Conservation (phyloP, 1,139 yeast species). For the Suhomyces atakaporum region DNA sequence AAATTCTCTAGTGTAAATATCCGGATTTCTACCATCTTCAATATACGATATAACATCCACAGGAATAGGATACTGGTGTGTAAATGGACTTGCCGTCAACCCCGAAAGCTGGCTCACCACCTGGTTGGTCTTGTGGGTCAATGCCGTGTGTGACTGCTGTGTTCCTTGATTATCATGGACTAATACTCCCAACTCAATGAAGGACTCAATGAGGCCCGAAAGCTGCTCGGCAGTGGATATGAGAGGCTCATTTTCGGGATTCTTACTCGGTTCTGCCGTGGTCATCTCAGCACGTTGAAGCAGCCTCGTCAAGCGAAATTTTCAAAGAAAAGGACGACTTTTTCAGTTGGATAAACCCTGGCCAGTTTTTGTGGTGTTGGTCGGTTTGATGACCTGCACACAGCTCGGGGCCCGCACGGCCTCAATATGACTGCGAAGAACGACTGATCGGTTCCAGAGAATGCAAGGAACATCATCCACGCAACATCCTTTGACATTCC, state of each 20-base stretch:
- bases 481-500: no score
- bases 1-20: slow-evolving; percentile 93
- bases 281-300: no score
- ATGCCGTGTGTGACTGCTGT: slow-evolving; percentile 46
- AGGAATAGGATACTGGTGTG: slow-evolving; percentile 57
- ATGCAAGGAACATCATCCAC: no score
- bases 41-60: slow-evolving; percentile 79
- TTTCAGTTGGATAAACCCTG: no score
- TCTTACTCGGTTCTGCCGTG: slow-evolving; percentile 32
- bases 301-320: no score
- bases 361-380: no score
- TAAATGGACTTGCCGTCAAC: slow-evolving; percentile 35
- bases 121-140: slow-evolving; percentile 44
- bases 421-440: no score
- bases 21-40: slow-evolving; percentile 96
- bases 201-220: slow-evolving; percentile 74
- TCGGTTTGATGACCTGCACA: no score
- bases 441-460: no score
- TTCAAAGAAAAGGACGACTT: no score
- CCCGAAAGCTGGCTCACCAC: slow-evolving; percentile 41
- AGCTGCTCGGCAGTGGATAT: slow-evolving; percentile 59
- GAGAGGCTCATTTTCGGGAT: slow-evolving; percentile 43
- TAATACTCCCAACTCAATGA: slow-evolving; percentile 84
- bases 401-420: no score
- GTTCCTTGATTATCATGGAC: slow-evolving; percentile 95